phyloP scores from a whole-genome alignment of 2,329 filamentous ascomycete genomes.

The Eutypella sp. region DNA sequence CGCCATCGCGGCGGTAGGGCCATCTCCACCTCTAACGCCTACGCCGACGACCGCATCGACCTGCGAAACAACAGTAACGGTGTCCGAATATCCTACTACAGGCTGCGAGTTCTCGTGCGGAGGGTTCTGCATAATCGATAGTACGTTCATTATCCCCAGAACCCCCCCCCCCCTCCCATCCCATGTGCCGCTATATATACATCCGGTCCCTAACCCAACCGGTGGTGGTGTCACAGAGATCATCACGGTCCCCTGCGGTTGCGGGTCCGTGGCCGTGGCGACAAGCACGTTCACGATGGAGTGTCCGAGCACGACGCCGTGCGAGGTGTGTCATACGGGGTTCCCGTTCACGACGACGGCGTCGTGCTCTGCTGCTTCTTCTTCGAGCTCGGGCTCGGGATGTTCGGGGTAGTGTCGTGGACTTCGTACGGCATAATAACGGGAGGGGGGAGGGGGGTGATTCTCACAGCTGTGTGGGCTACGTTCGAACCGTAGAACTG shows the following conservation, averaged over 20 bases:
- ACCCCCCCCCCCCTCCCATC: not conserved
- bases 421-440: too few species aligned
- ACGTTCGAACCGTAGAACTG: too few species aligned
- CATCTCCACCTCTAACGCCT: not conserved
- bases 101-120: constrained; percentile 2
- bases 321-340: constrained; percentile 4
- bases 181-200: not conserved
- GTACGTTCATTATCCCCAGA: constrained; percentile 1
- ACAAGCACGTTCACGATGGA: constrained; percentile 5
- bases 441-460: too few species aligned
- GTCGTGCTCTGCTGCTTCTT: too few species aligned
- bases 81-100: constrained; percentile 1
- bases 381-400: too few species aligned
- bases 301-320: constrained; percentile 3
- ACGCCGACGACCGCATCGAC: not conserved
- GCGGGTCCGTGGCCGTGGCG: constrained; percentile 1
- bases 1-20: too few species aligned
- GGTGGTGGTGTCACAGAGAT: constrained; percentile 4
- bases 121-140: constrained; percentile 6
- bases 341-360: constrained; percentile 7
- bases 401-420: too few species aligned
- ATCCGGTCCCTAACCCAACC: too few species aligned
- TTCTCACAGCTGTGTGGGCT: too few species aligned
- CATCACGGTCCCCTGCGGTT: constrained; percentile 7
- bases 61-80: constrained; percentile 7